Base-by-base conservation (phyloP, 306 rosid genomes). In the Cyamopsis tetragonoloba region DNA sequence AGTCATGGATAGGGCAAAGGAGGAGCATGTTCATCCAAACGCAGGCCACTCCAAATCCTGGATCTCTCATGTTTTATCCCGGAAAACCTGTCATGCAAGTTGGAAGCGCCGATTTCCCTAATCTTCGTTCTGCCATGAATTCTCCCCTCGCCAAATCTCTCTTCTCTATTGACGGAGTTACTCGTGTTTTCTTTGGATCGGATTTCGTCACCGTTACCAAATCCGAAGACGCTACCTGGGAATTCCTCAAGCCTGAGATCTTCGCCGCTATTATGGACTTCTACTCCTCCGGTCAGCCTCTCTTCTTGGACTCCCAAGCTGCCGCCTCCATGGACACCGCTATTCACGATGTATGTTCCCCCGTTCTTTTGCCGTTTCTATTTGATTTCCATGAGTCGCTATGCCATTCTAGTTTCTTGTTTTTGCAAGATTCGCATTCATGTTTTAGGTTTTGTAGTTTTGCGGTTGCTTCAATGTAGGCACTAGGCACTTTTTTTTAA, bases 241-340 rank as follows among this genome's bases (percentile, higher is more conserved):
- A 93, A 39, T 70, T 93, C 12, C 80, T 89, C 28, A 93, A 88
- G 83, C 98, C 98, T 30, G 95, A 93, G 72, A 80, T 93, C 56
- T 93, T 88, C 64, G 98, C 98, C 0, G 88, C 91, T 9, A 86
- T 93, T 67, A 89, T 93, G 98, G 98, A 93, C 41, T 93, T 89
- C 78, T 89, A 86, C 76, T 86, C 98, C 51, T 93, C 98, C 23
- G 95, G 88, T 39, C 84, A 93, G 73, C 85, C 97, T 7, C 86
- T 88, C 62, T 93, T 93, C 82, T 73, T 93, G 24, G 96, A 93
- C 80, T 74, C 87, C n/a, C 65, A 88, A 74, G 63, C 96, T 28
- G 88, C 90, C 0, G 91, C 95, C 3, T 83, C 97, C 23, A 88
- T 44, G 91, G 98, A 93, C 80, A 93, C 98, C 0, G 92, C 97